Conservation (phyloP, 2,329 filamentous ascomycete genomes). For the Colletotrichum sp. region DNA sequence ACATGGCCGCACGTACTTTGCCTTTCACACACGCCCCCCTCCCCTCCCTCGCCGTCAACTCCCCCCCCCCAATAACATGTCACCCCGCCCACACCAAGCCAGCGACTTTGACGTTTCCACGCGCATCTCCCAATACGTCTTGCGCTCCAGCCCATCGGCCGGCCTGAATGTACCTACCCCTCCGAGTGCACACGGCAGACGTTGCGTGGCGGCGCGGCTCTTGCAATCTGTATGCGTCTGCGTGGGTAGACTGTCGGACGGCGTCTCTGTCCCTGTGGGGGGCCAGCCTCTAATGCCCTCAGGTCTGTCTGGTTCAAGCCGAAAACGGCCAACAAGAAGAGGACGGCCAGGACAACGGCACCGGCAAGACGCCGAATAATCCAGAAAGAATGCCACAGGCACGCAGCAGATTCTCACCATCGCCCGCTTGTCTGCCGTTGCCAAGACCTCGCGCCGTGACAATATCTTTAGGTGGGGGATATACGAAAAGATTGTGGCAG, state of each 20-base stretch:
- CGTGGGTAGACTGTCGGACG: neutral
- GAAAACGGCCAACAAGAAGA: neutral
- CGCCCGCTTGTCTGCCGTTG: neutral
- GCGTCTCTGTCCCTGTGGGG: neutral
- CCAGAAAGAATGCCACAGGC: neutral
- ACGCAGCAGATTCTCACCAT: neutral
- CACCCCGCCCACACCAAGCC: neutral
- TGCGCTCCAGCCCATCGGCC: neutral
- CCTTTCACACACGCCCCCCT: neutral
- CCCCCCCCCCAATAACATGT: neutral
- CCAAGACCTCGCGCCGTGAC: neutral
- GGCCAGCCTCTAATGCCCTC: neutral
- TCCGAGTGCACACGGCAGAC: neutral
- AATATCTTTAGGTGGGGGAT: neutral
- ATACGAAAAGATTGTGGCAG: constrained; percentile 1
- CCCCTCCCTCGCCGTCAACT: neutral
- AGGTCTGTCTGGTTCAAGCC: no score
- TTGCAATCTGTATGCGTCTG: neutral
- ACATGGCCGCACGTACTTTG: neutral
- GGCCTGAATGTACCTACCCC: neutral
- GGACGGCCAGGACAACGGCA: neutral
- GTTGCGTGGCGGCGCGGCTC: constrained; percentile 1
- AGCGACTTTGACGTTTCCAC: neutral
- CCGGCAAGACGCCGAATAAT: no score
- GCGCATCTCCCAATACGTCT: neutral